phyloP scores from a whole-genome alignment of 1,284 basidiomycete species.

The Vanrija pseudolonga region DNA sequence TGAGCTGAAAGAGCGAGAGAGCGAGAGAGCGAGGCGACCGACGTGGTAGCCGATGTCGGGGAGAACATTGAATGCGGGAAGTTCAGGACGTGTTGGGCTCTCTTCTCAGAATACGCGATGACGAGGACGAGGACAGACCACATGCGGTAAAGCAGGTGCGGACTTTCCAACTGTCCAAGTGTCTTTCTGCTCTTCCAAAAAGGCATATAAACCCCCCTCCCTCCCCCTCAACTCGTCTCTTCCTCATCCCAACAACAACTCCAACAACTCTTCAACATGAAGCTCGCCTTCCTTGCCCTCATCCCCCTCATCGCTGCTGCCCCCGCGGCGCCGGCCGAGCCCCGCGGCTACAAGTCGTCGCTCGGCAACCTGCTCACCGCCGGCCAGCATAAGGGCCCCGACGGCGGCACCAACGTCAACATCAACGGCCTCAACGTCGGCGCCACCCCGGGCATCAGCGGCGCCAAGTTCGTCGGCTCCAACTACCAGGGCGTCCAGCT shows the following conservation, averaged over 20 bases:
- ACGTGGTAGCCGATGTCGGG: too few relatives aligned
- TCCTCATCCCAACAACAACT: background rate
- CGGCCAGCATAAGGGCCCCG: background rate
- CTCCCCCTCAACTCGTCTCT: too few relatives aligned
- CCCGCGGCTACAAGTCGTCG: background rate
- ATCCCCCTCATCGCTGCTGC: background rate
- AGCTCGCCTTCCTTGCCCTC: background rate
- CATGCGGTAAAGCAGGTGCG: too few relatives aligned
- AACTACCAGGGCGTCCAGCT: conserved; percentile 3
- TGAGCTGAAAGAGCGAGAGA: too few relatives aligned
- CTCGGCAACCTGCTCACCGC: background rate
- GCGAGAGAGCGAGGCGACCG: too few relatives aligned
- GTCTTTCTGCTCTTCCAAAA: too few relatives aligned
- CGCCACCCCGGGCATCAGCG: background rate
- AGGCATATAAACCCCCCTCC: too few relatives aligned
- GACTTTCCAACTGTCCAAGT: too few relatives aligned
- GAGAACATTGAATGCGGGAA: too few relatives aligned
- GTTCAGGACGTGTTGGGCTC: too few relatives aligned
- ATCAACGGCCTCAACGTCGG: conserved; percentile 1
- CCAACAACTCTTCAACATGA: background rate
- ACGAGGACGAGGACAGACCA: too few relatives aligned
- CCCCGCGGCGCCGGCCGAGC: background rate
- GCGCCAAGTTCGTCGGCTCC: conserved; percentile 4
- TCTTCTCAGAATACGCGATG: too few relatives aligned
- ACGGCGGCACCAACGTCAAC: background rate